Conservation (phyloP, 2,329 filamentous ascomycete genomes). For the Nemania diffusa region DNA sequence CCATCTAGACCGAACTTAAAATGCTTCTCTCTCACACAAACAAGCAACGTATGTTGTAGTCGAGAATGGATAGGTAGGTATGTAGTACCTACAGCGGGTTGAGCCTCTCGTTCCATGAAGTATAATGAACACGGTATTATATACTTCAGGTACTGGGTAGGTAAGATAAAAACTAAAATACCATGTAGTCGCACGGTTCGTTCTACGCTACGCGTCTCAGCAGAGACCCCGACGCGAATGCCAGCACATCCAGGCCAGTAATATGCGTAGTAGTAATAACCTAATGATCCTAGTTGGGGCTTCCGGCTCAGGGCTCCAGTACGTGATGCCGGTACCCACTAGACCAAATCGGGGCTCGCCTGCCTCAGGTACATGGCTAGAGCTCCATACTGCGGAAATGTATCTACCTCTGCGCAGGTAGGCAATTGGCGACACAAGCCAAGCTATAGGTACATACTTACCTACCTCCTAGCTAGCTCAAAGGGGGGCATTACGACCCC, state of each 20-base stretch:
- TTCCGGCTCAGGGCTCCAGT: constrained; percentile 10
- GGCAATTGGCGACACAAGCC: no score
- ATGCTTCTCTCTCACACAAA: neutral
- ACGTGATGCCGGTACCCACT: constrained; percentile 9
- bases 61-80: neutral
- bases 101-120: constrained; percentile 2
- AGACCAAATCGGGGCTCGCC: constrained; percentile 19
- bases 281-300: constrained; percentile 18
- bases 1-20: no score
- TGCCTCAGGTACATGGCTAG: neutral
- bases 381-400: no score
- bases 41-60: neutral
- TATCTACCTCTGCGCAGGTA: neutral
- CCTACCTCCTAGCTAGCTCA: no score
- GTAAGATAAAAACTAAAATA: no score
- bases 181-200: no score
- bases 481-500: constrained; percentile 35
- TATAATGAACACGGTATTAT: neutral
- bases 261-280: neutral
- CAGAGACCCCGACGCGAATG: constrained; percentile 24
- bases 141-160: no score
- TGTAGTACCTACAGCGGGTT: neutral
- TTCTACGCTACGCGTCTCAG: constrained; percentile 1
- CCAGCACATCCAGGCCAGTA: constrained; percentile 4
- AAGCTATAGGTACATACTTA: no score